Evolutionary conservation across 176 grass and related monocot genomes (phyloP).

Genomic region (Phyllostachys edulis): DNA sequence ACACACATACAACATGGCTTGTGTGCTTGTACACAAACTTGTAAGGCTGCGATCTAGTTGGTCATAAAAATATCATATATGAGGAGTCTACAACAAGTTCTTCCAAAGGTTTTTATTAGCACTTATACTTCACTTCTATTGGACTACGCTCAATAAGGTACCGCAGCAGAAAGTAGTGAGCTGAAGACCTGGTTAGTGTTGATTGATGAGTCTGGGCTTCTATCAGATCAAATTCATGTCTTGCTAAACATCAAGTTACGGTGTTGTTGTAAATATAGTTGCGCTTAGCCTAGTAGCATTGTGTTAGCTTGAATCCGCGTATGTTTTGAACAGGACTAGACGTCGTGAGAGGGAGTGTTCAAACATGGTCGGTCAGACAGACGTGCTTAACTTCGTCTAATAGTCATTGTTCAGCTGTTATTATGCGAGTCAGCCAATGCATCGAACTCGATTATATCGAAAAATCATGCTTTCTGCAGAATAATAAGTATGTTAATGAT

Average conservation of each 20-base stretch:
- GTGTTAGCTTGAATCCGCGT: background rate
- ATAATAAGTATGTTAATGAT: slow-evolving; percentile 4
- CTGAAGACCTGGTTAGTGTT: too few species aligned
- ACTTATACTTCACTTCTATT: background rate
- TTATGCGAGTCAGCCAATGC: background rate
- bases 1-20: slow-evolving; percentile 12
- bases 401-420: slow-evolving; percentile 30
- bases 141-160: background rate
- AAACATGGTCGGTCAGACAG: background rate
- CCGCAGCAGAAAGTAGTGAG: too few species aligned
- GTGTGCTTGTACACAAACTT: slow-evolving; percentile 21
- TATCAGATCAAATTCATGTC: background rate
- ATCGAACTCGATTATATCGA: background rate
- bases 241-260: background rate
- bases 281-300: background rate
- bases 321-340: background rate
- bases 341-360: background rate
- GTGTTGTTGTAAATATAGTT: background rate
- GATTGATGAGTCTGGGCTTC: background rate
- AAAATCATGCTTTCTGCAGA: background rate
- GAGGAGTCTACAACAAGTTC: slow-evolving; percentile 17
- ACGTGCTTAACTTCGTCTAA: slow-evolving; percentile 13
- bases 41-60: slow-evolving; percentile 30
- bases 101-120: background rate
- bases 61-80: background rate